Conservation (phyloP, 2,329 filamentous ascomycete species). For the Xylaria sp. region DNA sequence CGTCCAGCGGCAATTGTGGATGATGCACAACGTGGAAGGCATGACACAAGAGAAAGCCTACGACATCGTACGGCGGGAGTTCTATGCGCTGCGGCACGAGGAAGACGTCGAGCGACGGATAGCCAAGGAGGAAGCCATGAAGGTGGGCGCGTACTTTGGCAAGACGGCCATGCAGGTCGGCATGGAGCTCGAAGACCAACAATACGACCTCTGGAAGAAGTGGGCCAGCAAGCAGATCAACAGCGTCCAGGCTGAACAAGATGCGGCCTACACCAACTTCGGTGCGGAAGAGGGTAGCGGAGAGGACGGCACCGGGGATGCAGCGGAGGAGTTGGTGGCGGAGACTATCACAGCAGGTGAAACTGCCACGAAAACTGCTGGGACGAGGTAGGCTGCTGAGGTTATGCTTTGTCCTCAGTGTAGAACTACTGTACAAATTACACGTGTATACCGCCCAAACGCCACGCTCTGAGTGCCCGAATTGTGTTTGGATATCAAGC, state of each 20-base stretch:
- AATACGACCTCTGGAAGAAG: conserved; percentile 84
- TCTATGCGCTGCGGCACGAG: conserved; percentile 84
- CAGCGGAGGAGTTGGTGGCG: conserved; percentile 34
- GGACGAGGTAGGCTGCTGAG: background rate
- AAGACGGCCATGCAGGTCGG: conserved; percentile 78
- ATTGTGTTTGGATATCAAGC: conserved; percentile 20
- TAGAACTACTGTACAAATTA: conserved; percentile 47
- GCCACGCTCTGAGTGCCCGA: conserved; percentile 13
- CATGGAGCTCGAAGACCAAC: conserved; percentile 82
- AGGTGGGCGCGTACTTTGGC: conserved; percentile 90
- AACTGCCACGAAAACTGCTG: conserved; percentile 1
- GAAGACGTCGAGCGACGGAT: conserved; percentile 86
- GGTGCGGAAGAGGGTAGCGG: conserved; percentile 35
- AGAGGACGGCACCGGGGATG: conserved; percentile 20
- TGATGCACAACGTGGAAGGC: conserved; percentile 73
- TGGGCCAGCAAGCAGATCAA: conserved; percentile 48
- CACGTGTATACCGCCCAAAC: conserved; percentile 35
- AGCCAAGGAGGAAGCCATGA: conserved; percentile 85
- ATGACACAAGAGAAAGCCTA: conserved; percentile 78
- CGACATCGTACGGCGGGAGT: conserved; percentile 87
- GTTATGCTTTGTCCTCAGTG: conserved; percentile 34
- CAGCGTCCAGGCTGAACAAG: conserved; percentile 42
- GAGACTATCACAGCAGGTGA: background rate
- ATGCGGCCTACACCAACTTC: conserved; percentile 44
- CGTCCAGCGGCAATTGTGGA: conserved; percentile 88